Evolutionary conservation across 164 flowering plant genomes (phyloP).

Genomic region (Umbellularia californica): DNA sequence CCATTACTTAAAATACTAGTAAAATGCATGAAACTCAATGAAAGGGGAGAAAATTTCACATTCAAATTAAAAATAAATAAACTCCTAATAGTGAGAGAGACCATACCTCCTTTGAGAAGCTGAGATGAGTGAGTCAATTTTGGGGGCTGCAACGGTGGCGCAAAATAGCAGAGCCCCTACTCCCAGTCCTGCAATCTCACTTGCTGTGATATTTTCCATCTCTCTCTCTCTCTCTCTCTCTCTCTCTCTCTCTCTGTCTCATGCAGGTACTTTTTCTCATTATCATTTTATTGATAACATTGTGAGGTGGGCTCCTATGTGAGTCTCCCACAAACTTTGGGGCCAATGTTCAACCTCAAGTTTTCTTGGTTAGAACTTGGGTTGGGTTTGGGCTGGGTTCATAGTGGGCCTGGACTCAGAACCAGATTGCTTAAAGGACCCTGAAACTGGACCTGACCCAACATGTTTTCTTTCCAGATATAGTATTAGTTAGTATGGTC

Average conservation of each 20-base stretch:
- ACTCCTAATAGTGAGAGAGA: not conserved
- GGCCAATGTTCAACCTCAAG: too few species aligned
- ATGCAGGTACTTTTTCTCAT: too few species aligned
- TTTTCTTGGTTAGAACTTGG: too few species aligned
- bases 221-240: slow-evolving; percentile 10
- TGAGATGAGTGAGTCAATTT: slow-evolving; percentile 67
- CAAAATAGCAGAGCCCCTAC: slow-evolving; percentile 67
- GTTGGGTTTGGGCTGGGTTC: too few species aligned
- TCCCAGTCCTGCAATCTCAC: slow-evolving; percentile 77
- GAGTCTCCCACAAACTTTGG: too few species aligned
- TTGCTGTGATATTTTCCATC: slow-evolving; percentile 73
- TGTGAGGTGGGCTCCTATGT: too few species aligned
- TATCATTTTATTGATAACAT: too few species aligned
- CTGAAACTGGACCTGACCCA: too few species aligned
- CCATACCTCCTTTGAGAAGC: slow-evolving; percentile 74
- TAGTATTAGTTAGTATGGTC: too few species aligned
- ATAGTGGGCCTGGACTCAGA: too few species aligned
- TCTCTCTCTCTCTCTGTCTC: slow-evolving; percentile 6
- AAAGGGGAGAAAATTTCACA: not conserved
- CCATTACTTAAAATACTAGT: not conserved
- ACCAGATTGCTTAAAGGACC: too few species aligned
- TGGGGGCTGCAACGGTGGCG: slow-evolving; percentile 84
- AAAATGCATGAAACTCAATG: not conserved
- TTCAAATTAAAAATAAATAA: not conserved
- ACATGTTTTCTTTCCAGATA: too few species aligned